phyloP scores from a whole-genome alignment of 352 stramenopile genomes.

The Globisporangium lucens region DNA sequence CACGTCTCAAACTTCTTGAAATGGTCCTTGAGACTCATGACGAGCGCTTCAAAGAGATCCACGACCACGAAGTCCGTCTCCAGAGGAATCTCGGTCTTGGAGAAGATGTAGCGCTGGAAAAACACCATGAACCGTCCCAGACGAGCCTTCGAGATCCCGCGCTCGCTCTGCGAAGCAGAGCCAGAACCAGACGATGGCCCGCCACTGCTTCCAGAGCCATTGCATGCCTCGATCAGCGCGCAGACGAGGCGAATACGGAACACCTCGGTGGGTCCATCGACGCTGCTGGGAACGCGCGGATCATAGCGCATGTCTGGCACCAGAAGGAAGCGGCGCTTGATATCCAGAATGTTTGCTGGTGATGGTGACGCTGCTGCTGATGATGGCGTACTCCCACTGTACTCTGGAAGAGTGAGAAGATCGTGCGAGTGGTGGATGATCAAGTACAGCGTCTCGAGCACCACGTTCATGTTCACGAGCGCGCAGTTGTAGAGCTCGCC shows the following conservation, averaged over 20 bases:
- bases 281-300: slow-evolving; percentile 82
- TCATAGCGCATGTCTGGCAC: slow-evolving; percentile 82
- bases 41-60: slow-evolving; percentile 75
- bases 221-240: slow-evolving; percentile 89
- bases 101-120: slow-evolving; percentile 96
- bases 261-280: slow-evolving; percentile 90
- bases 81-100: slow-evolving; percentile 92
- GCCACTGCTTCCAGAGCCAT: slow-evolving; percentile 6
- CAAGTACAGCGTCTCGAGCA: slow-evolving; percentile 93
- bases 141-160: slow-evolving; percentile 77
- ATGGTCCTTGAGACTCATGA: slow-evolving; percentile 53
- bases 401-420: slow-evolving; percentile 71
- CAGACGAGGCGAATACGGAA: slow-evolving; percentile 95
- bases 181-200: background rate
- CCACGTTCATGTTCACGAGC: slow-evolving; percentile 88
- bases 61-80: slow-evolving; percentile 93
- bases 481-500: slow-evolving; percentile 92
- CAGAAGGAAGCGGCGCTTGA: slow-evolving; percentile 60
- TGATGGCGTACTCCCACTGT: slow-evolving; percentile 25
- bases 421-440: slow-evolving; percentile 96
- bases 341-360: slow-evolving; percentile 41
- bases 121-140: slow-evolving; percentile 90
- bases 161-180: slow-evolving; percentile 54
- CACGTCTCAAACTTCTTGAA: slow-evolving; percentile 71
- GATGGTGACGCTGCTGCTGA: background rate